phyloP scores from a whole-genome alignment of 202 grass and related monocot genomes.

The Sporobolus alterniflorus region DNA sequence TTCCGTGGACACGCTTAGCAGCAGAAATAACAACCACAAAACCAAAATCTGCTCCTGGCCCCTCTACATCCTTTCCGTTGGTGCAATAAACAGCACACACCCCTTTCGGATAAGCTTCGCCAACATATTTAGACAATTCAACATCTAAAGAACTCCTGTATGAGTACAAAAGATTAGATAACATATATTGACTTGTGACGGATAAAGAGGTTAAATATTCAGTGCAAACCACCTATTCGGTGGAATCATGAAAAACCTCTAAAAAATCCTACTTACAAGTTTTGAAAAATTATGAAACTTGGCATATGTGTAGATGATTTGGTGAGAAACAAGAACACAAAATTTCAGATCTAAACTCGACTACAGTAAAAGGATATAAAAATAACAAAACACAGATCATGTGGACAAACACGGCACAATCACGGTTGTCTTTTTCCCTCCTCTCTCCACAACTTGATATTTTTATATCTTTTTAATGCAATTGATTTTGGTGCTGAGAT shows the following conservation, averaged over 20 bases:
- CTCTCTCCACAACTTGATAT: no score
- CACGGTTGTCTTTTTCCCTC: no score
- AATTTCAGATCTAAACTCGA: neutral
- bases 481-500: no score
- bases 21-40: constrained; percentile 83
- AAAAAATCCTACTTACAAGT: no score
- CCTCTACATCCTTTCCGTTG: constrained; percentile 82
- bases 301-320: no score
- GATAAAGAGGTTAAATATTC: no score
- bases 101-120: constrained; percentile 93
- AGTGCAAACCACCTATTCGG: no score
- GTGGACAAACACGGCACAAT: no score
- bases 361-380: neutral
- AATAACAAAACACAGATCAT: neutral
- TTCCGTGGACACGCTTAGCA: constrained; percentile 81
- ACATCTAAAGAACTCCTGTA: constrained; percentile 74
- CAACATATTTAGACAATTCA: constrained; percentile 91
- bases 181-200: neutral
- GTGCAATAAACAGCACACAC: constrained; percentile 86
- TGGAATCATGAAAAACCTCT: no score
- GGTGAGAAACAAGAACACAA: no score
- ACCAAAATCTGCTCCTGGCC: constrained; percentile 87
- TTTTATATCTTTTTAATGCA: no score
- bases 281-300: no score
- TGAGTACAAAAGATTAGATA: constrained; percentile 39